These are phyloP conservation scores for Russula dissimulans DNA, from an alignment of 768 basidiomycete species.

Conservation along the genomic window DNA sequence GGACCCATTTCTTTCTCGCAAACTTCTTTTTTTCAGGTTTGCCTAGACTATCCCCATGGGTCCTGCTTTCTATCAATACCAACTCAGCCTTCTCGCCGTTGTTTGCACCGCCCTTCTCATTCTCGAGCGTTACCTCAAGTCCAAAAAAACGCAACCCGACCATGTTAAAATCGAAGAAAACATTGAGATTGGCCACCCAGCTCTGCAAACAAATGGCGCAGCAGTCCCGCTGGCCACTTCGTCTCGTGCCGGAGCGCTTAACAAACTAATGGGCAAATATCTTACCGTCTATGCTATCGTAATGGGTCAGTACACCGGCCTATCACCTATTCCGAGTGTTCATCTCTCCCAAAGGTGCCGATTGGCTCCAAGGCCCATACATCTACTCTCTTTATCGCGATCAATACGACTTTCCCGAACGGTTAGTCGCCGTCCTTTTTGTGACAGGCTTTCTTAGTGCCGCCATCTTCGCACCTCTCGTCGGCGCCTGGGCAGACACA, in stretches of 20 bases:
- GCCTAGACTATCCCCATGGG: background rate
- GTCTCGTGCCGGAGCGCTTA: constrained; percentile 12
- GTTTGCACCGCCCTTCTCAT: constrained; percentile 17
- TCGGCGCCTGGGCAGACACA: constrained; percentile 73
- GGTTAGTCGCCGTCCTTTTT: constrained; percentile 59
- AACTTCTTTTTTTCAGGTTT: background rate
- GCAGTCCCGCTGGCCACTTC: background rate
- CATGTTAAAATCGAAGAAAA: too few species aligned
- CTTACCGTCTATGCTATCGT: constrained; percentile 17
- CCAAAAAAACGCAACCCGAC: background rate
- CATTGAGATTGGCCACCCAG: too few species aligned
- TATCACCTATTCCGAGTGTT: background rate
- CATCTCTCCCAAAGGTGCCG: constrained; percentile 40
- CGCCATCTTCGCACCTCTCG: constrained; percentile 56
- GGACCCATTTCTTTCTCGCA: background rate
- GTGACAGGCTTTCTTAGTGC: constrained; percentile 72
- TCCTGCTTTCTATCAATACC: constrained; percentile 24
- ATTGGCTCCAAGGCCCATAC: constrained; percentile 77
- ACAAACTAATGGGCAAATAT: constrained; percentile 17
- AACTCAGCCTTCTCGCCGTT: constrained; percentile 21
- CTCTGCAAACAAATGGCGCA: background rate
- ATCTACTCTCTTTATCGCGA: constrained; percentile 67
- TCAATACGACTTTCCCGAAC: constrained; percentile 54
- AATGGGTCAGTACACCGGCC: background rate
- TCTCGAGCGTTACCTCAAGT: too few species aligned